phyloP scores from a whole-genome alignment of 495 filamentous ascomycete species.

The Neurospora sp. region DNA sequence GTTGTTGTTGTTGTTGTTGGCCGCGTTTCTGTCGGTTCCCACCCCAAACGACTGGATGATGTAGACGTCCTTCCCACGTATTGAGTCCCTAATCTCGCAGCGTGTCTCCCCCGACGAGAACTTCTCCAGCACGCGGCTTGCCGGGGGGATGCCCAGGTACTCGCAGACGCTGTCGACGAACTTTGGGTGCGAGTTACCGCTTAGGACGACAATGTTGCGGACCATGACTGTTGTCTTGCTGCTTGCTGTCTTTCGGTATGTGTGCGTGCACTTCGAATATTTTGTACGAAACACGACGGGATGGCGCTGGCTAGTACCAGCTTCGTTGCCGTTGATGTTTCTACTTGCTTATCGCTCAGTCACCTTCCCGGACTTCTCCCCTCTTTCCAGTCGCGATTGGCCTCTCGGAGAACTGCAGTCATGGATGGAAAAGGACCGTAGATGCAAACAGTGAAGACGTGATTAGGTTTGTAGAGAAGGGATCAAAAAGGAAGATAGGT shows the following conservation, averaged over 20 bases:
- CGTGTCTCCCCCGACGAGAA: conserved; percentile 92
- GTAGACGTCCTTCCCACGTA: conserved; percentile 96
- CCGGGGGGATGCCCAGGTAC: conserved; percentile 73
- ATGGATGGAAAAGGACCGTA: background rate
- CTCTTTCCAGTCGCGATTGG: background rate
- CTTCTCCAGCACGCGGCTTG: conserved; percentile 75
- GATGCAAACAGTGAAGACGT: background rate
- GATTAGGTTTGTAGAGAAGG: background rate
- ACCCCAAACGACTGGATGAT: conserved; percentile 67
- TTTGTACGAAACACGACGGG: background rate
- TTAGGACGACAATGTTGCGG: conserved; percentile 89
- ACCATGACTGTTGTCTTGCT: conserved; percentile 46
- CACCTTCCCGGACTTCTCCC: background rate
- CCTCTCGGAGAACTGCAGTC: background rate
- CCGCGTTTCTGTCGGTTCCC: background rate
- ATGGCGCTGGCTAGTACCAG: background rate
- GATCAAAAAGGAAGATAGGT: background rate
- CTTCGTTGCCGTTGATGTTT: background rate
- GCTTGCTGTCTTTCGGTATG: background rate
- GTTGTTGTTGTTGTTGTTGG: background rate
- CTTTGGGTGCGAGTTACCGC: conserved; percentile 83
- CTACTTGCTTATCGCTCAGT: background rate
- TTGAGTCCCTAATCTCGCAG: conserved; percentile 89
- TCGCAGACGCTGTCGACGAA: conserved; percentile 79
- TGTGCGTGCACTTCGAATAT: background rate